Percentiles rank a stretch among this genome's conserved stretches.
Evolutionary conservation across 2,329 filamentous ascomycete genomes (phyloP).

Genomic region (Gliomastix tumulicola): DNA sequence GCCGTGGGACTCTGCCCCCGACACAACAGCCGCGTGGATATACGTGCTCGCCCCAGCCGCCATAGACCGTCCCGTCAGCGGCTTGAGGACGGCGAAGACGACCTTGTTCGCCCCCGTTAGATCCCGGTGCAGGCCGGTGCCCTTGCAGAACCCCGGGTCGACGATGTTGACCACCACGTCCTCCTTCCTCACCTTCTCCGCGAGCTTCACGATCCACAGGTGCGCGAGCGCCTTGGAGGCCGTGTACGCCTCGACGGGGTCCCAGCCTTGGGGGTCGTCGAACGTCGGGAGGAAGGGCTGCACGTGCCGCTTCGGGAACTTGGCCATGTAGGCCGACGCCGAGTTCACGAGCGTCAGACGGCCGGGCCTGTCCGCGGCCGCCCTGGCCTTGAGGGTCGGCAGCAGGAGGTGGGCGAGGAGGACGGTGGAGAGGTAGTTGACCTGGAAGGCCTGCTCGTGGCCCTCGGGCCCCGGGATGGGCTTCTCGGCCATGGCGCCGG

Average conservation of each 20-base stretch:
- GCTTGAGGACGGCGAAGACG: conserved; percentile 1
- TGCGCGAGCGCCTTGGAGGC: conserved; percentile 21
- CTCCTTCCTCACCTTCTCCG: conserved; percentile 20
- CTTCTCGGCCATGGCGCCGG: conserved; percentile 16
- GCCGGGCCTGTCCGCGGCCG: conserved; percentile 11
- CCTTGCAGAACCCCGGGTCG: conserved; percentile 20
- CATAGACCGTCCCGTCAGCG: conserved; percentile 19
- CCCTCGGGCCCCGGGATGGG: conserved; percentile 20
- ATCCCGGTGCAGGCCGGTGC: conserved; percentile 13
- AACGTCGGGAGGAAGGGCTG: conserved; percentile 16
- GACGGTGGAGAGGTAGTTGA: conserved; percentile 34
- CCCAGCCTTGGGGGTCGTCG: conserved; percentile 17
- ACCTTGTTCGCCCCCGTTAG: conserved; percentile 1
- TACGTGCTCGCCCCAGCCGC: conserved; percentile 40
- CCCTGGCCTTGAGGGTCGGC: conserved; percentile 15
- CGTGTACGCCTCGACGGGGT: conserved; percentile 14
- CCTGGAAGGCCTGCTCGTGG: conserved; percentile 31
- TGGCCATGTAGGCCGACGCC: conserved; percentile 12
- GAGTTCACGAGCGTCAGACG: conserved; percentile 21
- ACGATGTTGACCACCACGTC: conserved; percentile 26
- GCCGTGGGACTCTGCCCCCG: conserved; percentile 43
- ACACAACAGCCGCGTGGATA: conserved; percentile 34
- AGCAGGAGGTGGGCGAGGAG: conserved; percentile 1
- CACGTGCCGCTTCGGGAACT: conserved; percentile 13
- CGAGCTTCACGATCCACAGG: conserved; percentile 28